Evolutionary conservation across 2,329 filamentous ascomycete species (phyloP), one percentile per base, ranked within the genome.

Genomic region (Xylaria sp.): DNA sequence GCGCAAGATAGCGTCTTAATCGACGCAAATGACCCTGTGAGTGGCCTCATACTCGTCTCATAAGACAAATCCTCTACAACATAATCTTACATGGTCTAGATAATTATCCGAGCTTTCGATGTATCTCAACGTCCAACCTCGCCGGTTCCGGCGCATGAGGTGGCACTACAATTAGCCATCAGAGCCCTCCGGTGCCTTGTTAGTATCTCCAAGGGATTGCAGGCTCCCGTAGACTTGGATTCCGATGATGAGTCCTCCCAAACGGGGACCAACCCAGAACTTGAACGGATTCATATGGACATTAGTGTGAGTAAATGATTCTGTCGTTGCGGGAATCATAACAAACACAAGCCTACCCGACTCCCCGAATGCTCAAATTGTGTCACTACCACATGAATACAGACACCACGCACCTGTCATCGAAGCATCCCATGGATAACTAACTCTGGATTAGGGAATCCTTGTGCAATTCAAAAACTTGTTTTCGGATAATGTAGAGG

Each of bases 171-270:
- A 69, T 79, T 88, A 72, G 78, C 82, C 9, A 77, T 88, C 20
- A 83, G 85, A 57, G 87, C 90, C 1, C 81, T 96, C 60, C 85
- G 90, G 69, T 94, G 90, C 73, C 82, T 97, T 5, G 83, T 86
- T 2, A 89, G 86, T 67, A 89, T 94, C 73, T 92, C 90, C 0
- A 92, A 89, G 76, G 91, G 91, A 4, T 83, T 93, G 31, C 92
- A 94, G 79, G 82, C 85, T 2, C 85, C 89, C 0, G 86, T 94
- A 31, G 89, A 94, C 66, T 81, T 94, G 1, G 91, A 93, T 42
- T 81, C 81, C 4, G 84, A 85, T 6, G 79, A 72, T 36, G 61
- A 62, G 54, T 49, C 65, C 4, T 15, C 28, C 7, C 49, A 68
- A 38, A 10, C 38, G 17, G 53, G 62, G 17, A 59, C 46, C 17